Evolutionary conservation across 1,284 basidiomycete species (phyloP).

Genomic region (Ustilago loliicola): DNA sequence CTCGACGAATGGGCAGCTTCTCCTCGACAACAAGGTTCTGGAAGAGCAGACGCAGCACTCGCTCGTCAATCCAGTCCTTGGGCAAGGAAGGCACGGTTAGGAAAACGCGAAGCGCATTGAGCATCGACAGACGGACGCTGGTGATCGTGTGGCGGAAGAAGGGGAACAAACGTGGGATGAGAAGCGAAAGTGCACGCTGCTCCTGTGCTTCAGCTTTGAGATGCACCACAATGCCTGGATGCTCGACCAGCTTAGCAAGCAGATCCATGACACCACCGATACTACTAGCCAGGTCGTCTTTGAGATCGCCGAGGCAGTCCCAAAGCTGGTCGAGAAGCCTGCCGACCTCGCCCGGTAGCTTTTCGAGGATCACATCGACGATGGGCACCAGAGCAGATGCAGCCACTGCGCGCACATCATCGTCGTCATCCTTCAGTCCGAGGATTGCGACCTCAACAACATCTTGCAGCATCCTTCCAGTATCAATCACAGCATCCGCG

Average conservation of each 20-base stretch:
- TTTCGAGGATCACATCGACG: slow-evolving; percentile 81
- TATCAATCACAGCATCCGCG: slow-evolving; percentile 13
- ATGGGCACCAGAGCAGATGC: slow-evolving; percentile 92
- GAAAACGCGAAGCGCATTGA: slow-evolving; percentile 89
- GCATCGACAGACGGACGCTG: slow-evolving; percentile 91
- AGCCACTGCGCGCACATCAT: slow-evolving; percentile 96
- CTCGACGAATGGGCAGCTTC: slow-evolving; percentile 84
- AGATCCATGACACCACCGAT: slow-evolving; percentile 98
- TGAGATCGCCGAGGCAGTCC: slow-evolving; percentile 90
- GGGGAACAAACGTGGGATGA: slow-evolving; percentile 90
- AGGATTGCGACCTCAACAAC: slow-evolving; percentile 58
- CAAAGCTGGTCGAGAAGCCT: slow-evolving; percentile 87
- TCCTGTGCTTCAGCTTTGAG: slow-evolving; percentile 70
- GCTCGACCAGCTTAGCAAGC: slow-evolving; percentile 43
- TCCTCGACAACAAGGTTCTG: slow-evolving; percentile 97
- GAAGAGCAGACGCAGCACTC: slow-evolving; percentile 86
- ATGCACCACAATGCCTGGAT: slow-evolving; percentile 81
- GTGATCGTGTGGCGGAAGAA: slow-evolving; percentile 98
- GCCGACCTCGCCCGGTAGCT: slow-evolving; percentile 74
- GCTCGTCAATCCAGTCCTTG: slow-evolving; percentile 83
- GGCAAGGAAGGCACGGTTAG: slow-evolving; percentile 82
- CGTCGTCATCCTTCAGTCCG: slow-evolving; percentile 90
- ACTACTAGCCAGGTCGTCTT: slow-evolving; percentile 96
- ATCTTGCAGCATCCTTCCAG: slow-evolving; percentile 53
- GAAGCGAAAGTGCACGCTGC: slow-evolving; percentile 75